Evolutionary conservation across 371 early-diverging fungal species (phyloP), one percentile per base, ranked within the genome.

Genomic region (Actinomucor elegans): DNA sequence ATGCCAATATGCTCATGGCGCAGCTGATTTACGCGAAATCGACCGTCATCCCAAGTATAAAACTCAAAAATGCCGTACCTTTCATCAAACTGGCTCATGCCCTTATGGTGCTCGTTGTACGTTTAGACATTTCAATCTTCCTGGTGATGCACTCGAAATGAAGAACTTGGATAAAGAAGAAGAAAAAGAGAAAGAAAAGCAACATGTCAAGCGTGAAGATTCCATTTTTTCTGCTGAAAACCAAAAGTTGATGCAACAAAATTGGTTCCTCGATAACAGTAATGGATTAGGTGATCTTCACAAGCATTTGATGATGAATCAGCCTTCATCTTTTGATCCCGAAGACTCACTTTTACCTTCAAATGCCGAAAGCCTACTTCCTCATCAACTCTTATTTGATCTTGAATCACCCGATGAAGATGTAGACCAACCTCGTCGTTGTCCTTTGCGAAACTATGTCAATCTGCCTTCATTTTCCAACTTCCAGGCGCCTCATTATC

Each of bases 21-120:
- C 61, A 18, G 53, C 67, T 21, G 98, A 99, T 75, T 82, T 98
- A 23, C 83, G 96, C 21, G 69, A 77, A 15, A 85, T 96, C 1
- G 77, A 84, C 38, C 87, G 99, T 40, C 99, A 99, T 72, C 98
- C 97, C 29, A 90, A 92, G 52, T 99, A 99, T 81, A 97, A 97
- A 72, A 90, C 96, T 21, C 89, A 91, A 63, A 78, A 88, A 6
- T 96, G 96, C 64, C 86, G 94, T 46, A 91, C 91, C 10, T 97
- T 84, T 73, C 88, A 90, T 71, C 87, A 88, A 54, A 87, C 87
- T 8, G 98, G 97, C 10, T 66, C 79, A 20, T 99, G 99, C 73
- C 90, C 90, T n/a, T 99, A 97, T 71, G 96, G 94, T 4, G 76
- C 79, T 20, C 92, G 94, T 42, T 99, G 99, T 72, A 95, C 97